Evolutionary conservation across 768 basidiomycete species (phyloP).

Genomic region (Russula sp.): DNA sequence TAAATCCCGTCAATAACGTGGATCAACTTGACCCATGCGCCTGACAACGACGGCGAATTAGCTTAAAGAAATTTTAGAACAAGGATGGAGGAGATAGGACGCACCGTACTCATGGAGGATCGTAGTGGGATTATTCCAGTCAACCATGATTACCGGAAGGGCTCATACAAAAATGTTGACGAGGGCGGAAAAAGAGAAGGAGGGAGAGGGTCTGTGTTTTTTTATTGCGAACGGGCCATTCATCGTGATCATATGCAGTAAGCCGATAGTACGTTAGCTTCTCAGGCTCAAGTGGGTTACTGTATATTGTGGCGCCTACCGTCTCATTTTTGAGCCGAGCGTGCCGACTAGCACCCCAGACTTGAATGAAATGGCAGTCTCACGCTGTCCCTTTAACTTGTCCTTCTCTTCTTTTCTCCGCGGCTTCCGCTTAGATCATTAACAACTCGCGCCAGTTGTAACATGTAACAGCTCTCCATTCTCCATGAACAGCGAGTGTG

Average conservation of each 20-base stretch:
- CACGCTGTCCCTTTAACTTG: not conserved
- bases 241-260: too few species aligned
- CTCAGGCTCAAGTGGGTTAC: too few species aligned
- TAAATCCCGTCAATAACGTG: slow-evolving; percentile 22
- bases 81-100: not conserved
- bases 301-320: too few species aligned
- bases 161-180: not conserved
- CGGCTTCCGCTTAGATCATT: not conserved
- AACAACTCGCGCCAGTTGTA: not conserved
- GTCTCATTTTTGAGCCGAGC: too few species aligned
- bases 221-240: too few species aligned
- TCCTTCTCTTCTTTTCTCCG: not conserved
- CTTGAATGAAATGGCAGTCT: too few species aligned
- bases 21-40: slow-evolving; percentile 16
- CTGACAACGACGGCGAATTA: not conserved
- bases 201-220: not conserved
- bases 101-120: slow-evolving; percentile 9
- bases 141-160: slow-evolving; percentile 10
- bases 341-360: too few species aligned
- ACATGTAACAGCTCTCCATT: not conserved
- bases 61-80: too few species aligned
- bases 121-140: slow-evolving; percentile 18
- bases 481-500: not conserved
- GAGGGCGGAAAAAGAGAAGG: not conserved
- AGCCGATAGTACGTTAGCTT: too few species aligned